Evolutionary conservation across 1,284 basidiomycete species (phyloP).

Genomic region (Boletus austroedulis): DNA sequence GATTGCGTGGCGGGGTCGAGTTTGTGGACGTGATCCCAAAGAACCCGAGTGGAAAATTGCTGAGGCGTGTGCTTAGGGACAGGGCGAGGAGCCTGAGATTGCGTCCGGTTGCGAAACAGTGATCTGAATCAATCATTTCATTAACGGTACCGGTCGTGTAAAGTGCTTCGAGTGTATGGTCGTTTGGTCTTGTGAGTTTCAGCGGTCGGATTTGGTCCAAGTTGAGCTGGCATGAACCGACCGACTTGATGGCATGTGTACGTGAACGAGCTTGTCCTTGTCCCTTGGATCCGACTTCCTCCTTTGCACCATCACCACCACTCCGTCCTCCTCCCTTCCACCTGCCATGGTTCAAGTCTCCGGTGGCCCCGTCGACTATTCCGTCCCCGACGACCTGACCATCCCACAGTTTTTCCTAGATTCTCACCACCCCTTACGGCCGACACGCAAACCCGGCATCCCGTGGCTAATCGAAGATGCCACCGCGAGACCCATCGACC

Average conservation of each 20-base stretch:
- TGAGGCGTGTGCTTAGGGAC: constrained; percentile 46
- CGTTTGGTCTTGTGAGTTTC: not conserved
- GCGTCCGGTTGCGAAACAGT: constrained; percentile 24
- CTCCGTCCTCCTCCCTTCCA: not conserved
- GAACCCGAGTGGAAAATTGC: constrained; percentile 68
- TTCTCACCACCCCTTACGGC: constrained; percentile 47
- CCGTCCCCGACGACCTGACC: constrained; percentile 68
- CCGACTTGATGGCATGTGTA: not conserved
- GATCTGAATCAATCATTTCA: constrained; percentile 6
- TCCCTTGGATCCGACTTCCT: not conserved
- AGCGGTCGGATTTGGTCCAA: not conserved
- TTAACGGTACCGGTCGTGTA: not conserved
- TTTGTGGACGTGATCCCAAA: constrained; percentile 69
- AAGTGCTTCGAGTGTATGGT: too few species aligned
- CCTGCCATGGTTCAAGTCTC: constrained; percentile 43
- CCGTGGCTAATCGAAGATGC: constrained; percentile 69
- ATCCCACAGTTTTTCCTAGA: constrained; percentile 75
- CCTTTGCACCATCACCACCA: not conserved
- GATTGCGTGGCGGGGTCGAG: constrained; percentile 62
- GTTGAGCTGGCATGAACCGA: not conserved
- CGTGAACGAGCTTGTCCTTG: not conserved
- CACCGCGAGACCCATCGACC: constrained; percentile 47
- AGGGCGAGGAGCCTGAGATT: constrained; percentile 26
- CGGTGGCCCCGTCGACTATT: constrained; percentile 42
- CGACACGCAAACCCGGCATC: constrained; percentile 40